Evolutionary conservation across 2,329 filamentous ascomycete species (phyloP), one percentile per base, ranked within the genome.

Genomic region (Lachnellula subtilissima): DNA sequence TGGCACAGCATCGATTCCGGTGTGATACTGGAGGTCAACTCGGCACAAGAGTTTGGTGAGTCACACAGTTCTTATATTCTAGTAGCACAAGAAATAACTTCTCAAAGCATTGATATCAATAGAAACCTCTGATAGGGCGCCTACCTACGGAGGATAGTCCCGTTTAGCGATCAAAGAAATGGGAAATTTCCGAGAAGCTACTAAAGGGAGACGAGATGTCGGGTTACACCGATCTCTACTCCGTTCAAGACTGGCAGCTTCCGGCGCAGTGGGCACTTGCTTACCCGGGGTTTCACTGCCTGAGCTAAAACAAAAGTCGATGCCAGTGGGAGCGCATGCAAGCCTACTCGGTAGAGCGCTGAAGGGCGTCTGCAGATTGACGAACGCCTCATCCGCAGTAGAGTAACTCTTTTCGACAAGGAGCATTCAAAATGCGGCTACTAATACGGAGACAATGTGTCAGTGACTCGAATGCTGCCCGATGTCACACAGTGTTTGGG

Each of bases 211-310:
- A 45, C 7, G 19, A 11, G 11, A n/a, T 19, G 42, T 12, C 32
- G 14, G 45, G 45, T 47, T 47, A 28, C 45, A 47, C 23, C 12
- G 12, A 15, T 32, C 11, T 47, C 11, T 19, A n/a, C 40, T 15
- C n/a, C n/a, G 22, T 22, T 2, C 5, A 4, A 40, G 37, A 40
- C 42, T 47, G 56, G 57, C 53, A 53, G 52, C 52, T 57, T 58
- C 55, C 55, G 56, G 56, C 56, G 53, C 46, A 54, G 48, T 51
- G 57, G 53, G 19, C 54, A 35, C 47, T 48, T 61, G 57, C 53
- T 36, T 57, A 37, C 52, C 46, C 52, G 40, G 52, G 58, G 51
- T 25, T 37, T 54, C 47, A 35, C 49, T 52, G 54, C 51, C 48
- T 49, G 50, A 42, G 49, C 54, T 46, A 59, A 45, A 54, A 52